Conservation (phyloP, 169 alveolate genomes). For the Cryptosporidium meleagridis region DNA sequence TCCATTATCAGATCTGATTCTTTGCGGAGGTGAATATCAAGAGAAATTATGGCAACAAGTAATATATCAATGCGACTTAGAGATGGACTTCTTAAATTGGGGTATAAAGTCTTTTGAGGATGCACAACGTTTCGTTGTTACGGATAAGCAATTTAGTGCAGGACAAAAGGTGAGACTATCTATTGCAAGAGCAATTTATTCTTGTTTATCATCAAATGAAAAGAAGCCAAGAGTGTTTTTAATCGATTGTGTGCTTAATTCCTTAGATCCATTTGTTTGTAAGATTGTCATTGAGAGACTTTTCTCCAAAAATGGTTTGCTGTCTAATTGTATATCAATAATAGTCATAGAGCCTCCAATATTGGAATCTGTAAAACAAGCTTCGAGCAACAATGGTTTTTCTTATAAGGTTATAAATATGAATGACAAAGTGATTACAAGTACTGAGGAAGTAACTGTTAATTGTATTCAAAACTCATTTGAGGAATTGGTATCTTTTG, state of each 20-base stretch:
- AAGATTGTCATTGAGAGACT: conserved; percentile 35
- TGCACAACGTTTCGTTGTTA: conserved; percentile 16
- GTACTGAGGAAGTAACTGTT: conserved; percentile 2
- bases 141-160: conserved; percentile 62
- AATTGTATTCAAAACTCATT: not conserved
- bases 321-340: conserved; percentile 2
- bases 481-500: not conserved
- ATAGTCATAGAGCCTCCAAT: conserved; percentile 63
- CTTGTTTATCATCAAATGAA: not conserved
- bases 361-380: conserved; percentile 9
- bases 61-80: conserved; percentile 45
- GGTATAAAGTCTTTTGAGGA: conserved; percentile 43
- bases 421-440: conserved; percentile 10
- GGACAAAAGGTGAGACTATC: conserved; percentile 69
- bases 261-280: conserved; percentile 69
- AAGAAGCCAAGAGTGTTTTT: conserved; percentile 15
- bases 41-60: conserved; percentile 27
- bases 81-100: conserved; percentile 43
- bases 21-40: conserved; percentile 29
- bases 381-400: not conserved
- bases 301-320: conserved; percentile 22
- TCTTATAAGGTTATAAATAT: conserved; percentile 5
- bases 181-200: conserved; percentile 59
- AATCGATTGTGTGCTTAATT: conserved; percentile 39
- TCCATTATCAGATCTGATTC: conserved; percentile 30